These are phyloP conservation scores for Penicillium roqueforti DNA, from an alignment of 495 filamentous ascomycete species.

Conservation along the genomic window DNA sequence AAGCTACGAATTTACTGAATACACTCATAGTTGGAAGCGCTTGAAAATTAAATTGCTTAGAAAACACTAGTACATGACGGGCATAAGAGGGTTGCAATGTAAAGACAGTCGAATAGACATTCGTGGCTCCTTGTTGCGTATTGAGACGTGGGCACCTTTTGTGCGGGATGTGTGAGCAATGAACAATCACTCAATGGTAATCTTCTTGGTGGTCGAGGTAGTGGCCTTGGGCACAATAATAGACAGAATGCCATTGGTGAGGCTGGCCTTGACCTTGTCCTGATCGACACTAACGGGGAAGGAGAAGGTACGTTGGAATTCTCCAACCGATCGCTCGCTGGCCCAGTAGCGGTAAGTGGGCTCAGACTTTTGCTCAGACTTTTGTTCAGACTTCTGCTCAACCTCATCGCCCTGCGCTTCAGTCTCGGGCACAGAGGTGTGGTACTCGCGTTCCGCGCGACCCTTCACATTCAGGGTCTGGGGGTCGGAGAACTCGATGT, in stretches of 20 bases:
- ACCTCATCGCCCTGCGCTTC: constrained; percentile 47
- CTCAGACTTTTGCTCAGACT: too few relatives aligned
- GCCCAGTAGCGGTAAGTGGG: constrained; percentile 67
- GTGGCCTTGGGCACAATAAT: constrained; percentile 75
- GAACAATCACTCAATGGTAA: constrained; percentile 53
- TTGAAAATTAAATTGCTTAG: too few relatives aligned
- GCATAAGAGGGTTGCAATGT: too few relatives aligned
- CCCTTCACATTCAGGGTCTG: constrained; percentile 76
- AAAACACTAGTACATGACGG: too few relatives aligned
- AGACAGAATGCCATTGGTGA: constrained; percentile 75
- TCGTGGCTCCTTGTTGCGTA: too few relatives aligned
- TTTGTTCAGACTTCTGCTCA: constrained; percentile 22
- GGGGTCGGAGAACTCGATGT: constrained; percentile 80
- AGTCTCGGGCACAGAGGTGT: constrained; percentile 43
- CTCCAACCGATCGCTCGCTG: constrained; percentile 74
- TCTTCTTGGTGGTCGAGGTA: constrained; percentile 48
- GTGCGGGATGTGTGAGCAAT: too few relatives aligned
- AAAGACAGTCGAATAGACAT: too few relatives aligned
- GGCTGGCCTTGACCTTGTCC: constrained; percentile 68
- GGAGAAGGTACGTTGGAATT: constrained; percentile 76
- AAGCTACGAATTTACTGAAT: too few relatives aligned
- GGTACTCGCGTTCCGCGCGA: constrained; percentile 46
- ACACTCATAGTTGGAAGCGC: too few relatives aligned
- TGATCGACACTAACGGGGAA: constrained; percentile 77
- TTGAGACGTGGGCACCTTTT: too few relatives aligned